These are phyloP conservation scores for Athelia psychrophila DNA, from an alignment of 1,284 basidiomycete species.

Conservation along the genomic window DNA sequence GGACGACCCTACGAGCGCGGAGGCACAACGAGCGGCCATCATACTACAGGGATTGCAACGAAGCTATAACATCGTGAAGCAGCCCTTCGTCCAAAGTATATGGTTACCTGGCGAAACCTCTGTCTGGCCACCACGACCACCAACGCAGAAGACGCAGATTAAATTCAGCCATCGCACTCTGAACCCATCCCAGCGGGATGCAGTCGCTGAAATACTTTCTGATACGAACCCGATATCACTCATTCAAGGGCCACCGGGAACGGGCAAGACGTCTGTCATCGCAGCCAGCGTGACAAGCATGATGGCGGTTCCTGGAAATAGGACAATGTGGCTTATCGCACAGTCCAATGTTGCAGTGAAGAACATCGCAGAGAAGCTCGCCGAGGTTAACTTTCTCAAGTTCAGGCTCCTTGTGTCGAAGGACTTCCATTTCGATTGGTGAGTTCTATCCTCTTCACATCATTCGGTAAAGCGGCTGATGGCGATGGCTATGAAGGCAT, in stretches of 20 bases:
- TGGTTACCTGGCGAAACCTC: conserved; percentile 31
- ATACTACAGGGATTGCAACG: conserved; percentile 54
- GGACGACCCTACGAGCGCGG: conserved; percentile 51
- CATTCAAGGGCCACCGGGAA: conserved; percentile 46
- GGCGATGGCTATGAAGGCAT: conserved; percentile 50
- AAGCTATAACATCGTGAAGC: conserved; percentile 33
- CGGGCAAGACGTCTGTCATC: conserved; percentile 65
- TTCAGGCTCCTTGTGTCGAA: conserved; percentile 57
- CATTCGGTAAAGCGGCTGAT: conserved; percentile 1
- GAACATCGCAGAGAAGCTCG: conserved; percentile 49
- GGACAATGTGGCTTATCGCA: conserved; percentile 62
- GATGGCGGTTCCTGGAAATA: conserved; percentile 30
- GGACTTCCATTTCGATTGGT: conserved; percentile 65
- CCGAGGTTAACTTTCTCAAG: conserved; percentile 29
- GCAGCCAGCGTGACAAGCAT: conserved; percentile 51
- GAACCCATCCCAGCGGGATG: conserved; percentile 52
- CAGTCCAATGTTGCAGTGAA: conserved; percentile 63
- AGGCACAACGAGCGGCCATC: conserved; percentile 38
- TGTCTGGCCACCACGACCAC: conserved; percentile 9
- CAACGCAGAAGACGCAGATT: conserved; percentile 7
- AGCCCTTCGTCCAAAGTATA: conserved; percentile 58
- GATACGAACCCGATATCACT: conserved; percentile 24
- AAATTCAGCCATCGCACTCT: conserved; percentile 23
- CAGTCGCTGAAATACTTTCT: conserved; percentile 52
- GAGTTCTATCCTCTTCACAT: conserved; percentile 14